Conservation (phyloP, 352 stramenopile species). For the Globisporangium splendens region DNA sequence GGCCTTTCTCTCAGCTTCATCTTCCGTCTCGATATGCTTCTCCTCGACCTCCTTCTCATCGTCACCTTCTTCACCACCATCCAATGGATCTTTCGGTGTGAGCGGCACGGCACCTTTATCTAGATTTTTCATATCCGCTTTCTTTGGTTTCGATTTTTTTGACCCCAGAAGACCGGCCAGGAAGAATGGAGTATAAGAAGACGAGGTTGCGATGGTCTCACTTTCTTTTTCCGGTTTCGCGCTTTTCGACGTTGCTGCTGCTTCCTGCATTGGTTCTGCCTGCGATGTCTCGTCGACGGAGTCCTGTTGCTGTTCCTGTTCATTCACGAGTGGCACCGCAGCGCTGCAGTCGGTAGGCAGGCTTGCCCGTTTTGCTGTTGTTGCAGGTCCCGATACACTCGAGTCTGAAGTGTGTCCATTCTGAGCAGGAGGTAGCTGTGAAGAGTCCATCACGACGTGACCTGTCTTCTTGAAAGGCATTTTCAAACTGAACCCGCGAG, state of each 20-base stretch:
- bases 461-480: constrained; percentile 49
- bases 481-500: constrained; percentile 41
- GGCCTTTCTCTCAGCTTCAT: constrained; percentile 17
- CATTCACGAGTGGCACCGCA: too few species aligned
- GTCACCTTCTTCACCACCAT: constrained; percentile 39
- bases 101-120: constrained; percentile 9
- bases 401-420: constrained; percentile 9
- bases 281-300: constrained; percentile 3
- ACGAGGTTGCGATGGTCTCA: background rate
- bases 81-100: constrained; percentile 20
- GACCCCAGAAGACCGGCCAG: constrained; percentile 7
- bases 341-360: constrained; percentile 11
- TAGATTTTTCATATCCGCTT: constrained; percentile 10
- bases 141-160: constrained; percentile 4
- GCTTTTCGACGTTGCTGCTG: background rate
- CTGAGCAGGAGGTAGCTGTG: background rate
- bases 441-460: constrained; percentile 10
- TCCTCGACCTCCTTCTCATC: constrained; percentile 38
- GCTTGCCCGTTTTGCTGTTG: constrained; percentile 6
- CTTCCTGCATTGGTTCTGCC: background rate
- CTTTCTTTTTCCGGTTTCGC: constrained; percentile 5
- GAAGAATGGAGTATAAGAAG: constrained; percentile 14
- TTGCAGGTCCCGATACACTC: constrained; percentile 8
- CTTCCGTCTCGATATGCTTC: constrained; percentile 15
- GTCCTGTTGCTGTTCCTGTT: constrained; percentile 4